Evolutionary conservation across 1,284 basidiomycete genomes (phyloP).

Genomic region (Trichosporon sp.): DNA sequence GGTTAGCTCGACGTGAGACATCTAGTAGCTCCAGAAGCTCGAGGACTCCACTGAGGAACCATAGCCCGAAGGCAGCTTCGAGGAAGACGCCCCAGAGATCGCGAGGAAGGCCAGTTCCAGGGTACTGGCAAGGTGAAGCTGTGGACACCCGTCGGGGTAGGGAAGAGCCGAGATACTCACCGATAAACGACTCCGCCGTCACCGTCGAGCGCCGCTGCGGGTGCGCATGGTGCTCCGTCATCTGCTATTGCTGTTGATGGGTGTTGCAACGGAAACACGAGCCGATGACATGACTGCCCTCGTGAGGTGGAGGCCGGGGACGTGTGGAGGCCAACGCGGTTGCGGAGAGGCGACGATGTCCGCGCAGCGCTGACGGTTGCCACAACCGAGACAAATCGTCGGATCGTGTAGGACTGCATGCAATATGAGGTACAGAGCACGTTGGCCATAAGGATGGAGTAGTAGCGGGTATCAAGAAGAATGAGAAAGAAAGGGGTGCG

Average conservation of each 20-base stretch:
- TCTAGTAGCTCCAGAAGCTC: no score
- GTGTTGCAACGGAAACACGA: not conserved
- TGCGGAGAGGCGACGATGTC: not conserved
- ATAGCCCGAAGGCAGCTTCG: no score
- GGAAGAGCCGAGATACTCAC: not conserved
- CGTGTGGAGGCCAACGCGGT: not conserved
- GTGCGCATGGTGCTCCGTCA: conserved; percentile 1
- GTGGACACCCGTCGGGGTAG: no score
- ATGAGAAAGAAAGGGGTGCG: not conserved
- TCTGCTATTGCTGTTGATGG: not conserved
- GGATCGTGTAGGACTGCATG: not conserved
- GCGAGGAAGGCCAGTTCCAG: no score
- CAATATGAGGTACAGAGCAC: conserved; percentile 5
- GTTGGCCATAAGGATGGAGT: conserved; percentile 3
- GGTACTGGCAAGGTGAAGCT: no score
- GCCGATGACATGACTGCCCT: not conserved
- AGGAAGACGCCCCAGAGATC: not conserved
- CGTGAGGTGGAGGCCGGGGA: not conserved
- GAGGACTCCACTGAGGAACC: no score
- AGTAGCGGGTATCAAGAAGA: not conserved
- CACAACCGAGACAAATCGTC: not conserved
- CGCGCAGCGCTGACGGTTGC: not conserved
- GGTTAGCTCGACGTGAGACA: no score
- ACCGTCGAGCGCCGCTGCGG: conserved; percentile 11
- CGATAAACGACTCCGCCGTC: conserved; percentile 19